Evolutionary conservation across 805 yeast genomes (phyloP), one percentile per base, ranked within the genome.

Genomic region (Cyberlindnera mrakii): DNA sequence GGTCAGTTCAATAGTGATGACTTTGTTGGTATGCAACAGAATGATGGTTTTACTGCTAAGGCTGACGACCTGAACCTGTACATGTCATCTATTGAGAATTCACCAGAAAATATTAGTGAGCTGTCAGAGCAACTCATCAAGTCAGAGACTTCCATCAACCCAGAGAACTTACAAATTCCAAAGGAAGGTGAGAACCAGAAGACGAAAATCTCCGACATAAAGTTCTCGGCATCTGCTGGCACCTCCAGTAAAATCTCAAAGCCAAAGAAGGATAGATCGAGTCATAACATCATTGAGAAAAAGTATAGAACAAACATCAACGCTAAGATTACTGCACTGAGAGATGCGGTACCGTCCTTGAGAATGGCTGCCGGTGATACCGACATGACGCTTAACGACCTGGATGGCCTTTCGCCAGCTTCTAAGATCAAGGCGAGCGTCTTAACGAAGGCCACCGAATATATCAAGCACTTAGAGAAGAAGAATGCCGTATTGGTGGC

Each of bases 231-330:
- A 5, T 23, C 25, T 15, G 30, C 39, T 25, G 19, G 37, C n/a
- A 16, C 43, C 13, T n/a, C 30, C 2, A 31, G 32, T 34, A 54
- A 48, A 37, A 59, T 68, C 16, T 41, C 66, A 5, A 78, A 76
- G 51, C 75, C 78, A 5, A 70, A 65, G 47, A 69, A 68, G 45
- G 74, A 74, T 43, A 74, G 82, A 62, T 71, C 80, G 1, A 74
- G 86, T 7, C 95, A 85, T 63, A 85, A 85, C 56, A 78, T 83
- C 70, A 81, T 85, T 51, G 95, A 86, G 58, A 85, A 85, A 64
- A 80, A 83, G 56, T 86, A 86, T 62, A 64, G 95, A 52, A 81
- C 85, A 17, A 85, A 85, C 55, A 82, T 85, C 51, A 85, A 84
- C 55, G 70, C 82, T 42, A 82, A 80, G 59, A 84, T 85, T 37